These are phyloP conservation scores for Fusarium paranaense DNA, from an alignment of 2,329 filamentous ascomycete species.

Conservation along the genomic window DNA sequence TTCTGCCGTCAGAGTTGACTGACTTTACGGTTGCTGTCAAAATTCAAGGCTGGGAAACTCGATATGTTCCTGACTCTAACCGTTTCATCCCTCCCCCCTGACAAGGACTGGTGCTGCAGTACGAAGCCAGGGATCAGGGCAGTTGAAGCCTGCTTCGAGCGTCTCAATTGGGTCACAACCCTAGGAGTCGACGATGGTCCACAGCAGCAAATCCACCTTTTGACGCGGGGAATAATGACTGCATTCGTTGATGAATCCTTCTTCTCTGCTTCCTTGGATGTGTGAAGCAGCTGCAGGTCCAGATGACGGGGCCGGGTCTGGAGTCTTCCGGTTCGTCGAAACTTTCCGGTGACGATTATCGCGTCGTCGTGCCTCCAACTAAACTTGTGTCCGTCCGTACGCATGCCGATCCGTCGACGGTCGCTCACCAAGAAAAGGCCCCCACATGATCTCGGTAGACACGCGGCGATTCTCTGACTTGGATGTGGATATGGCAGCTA, in stretches of 20 bases:
- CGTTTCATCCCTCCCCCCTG: conserved; percentile 41
- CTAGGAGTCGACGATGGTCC: conserved; percentile 25
- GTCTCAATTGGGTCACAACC: conserved; percentile 22
- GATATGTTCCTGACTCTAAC: conserved; percentile 26
- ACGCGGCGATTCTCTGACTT: not conserved
- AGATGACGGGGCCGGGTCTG: conserved; percentile 4
- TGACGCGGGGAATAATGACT: conserved; percentile 36
- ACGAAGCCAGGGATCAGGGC: conserved; percentile 30
- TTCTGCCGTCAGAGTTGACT: not conserved
- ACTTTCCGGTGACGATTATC: not conserved
- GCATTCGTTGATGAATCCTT: conserved; percentile 12
- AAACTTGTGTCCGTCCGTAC: not conserved
- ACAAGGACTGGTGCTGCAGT: conserved; percentile 12
- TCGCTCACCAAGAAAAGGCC: not conserved
- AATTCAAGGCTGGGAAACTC: conserved; percentile 9
- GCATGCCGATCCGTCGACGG: not conserved
- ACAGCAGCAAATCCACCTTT: conserved; percentile 25
- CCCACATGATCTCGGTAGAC: conserved; percentile 1
- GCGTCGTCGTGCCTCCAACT: not conserved
- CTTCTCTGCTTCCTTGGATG: conserved; percentile 15
- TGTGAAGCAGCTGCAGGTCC: conserved; percentile 13
- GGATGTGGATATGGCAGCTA: not conserved
- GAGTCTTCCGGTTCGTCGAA: conserved; percentile 17
- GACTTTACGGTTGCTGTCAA: conserved; percentile 13
- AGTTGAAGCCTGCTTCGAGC: conserved; percentile 24